These are phyloP conservation scores for Solanum paucissectum DNA, from an alignment of 257 asterid genomes.

Conservation along the genomic window DNA sequence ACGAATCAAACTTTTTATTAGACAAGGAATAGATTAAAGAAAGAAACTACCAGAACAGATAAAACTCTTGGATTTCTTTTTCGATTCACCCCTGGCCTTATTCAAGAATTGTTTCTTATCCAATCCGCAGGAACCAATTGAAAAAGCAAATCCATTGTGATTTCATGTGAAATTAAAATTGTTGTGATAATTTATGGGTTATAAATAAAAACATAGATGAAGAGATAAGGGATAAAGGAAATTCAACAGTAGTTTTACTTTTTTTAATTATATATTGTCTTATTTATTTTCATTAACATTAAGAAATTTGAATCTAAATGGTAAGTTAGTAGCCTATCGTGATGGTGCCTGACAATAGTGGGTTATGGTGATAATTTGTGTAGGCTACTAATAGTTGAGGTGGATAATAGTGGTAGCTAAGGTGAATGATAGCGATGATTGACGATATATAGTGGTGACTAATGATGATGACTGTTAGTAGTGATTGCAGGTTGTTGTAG, in stretches of 20 bases:
- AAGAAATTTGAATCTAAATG: neutral
- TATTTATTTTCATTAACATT: neutral
- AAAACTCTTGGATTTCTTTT: neutral
- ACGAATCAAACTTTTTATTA: neutral
- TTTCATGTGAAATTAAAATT: neutral
- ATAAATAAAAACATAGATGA: too few species aligned
- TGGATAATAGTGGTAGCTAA: neutral
- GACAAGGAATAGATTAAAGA: neutral
- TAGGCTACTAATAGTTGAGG: neutral
- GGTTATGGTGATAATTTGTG: neutral
- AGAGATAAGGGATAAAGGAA: too few species aligned
- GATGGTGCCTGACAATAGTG: neutral
- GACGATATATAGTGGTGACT: too few species aligned
- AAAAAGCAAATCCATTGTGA: neutral
- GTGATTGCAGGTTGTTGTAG: neutral
- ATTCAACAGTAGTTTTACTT: neutral
- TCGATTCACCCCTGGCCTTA: too few species aligned
- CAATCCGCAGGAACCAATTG: too few species aligned
- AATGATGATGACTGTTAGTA: too few species aligned
- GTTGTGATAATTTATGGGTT: too few species aligned
- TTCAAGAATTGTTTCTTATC: too few species aligned
- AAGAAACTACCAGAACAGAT: neutral
- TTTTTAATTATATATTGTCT: neutral
- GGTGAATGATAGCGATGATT: neutral
- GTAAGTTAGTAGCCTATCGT: neutral